These are phyloP conservation scores for Cladosporium sp. DNA, from an alignment of 2,329 filamentous ascomycete genomes.

Conservation along the genomic window DNA sequence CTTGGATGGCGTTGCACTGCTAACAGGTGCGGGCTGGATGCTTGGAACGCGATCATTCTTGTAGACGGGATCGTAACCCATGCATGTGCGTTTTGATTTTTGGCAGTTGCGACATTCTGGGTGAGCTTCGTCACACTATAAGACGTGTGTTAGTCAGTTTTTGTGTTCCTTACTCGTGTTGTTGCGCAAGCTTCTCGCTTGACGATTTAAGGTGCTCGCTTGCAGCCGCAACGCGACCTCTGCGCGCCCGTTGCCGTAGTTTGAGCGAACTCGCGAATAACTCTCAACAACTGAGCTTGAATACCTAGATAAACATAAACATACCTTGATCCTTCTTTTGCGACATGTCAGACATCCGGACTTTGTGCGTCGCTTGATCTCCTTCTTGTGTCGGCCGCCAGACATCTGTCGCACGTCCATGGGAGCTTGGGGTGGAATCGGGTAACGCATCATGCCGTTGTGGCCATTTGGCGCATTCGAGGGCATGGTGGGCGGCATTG, in stretches of 20 bases:
- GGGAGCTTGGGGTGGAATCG: slow-evolving; percentile 52
- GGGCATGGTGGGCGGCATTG: slow-evolving; percentile 27
- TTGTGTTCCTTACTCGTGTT: not conserved
- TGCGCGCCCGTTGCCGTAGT: slow-evolving; percentile 3
- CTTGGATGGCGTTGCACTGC: slow-evolving; percentile 3
- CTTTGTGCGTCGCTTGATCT: slow-evolving; percentile 70
- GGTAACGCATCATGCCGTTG: slow-evolving; percentile 52
- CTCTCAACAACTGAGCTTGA: not conserved
- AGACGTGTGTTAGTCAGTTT: slow-evolving; percentile 17
- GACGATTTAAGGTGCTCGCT: slow-evolving; percentile 19
- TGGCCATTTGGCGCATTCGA: slow-evolving; percentile 27
- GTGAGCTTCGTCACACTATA: slow-evolving; percentile 91
- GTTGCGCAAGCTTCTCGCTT: slow-evolving; percentile 18
- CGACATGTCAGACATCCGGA: slow-evolving; percentile 57
- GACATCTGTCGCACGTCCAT: slow-evolving; percentile 53
- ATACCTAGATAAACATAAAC: slow-evolving; percentile 33
- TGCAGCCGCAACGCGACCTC: slow-evolving; percentile 17
- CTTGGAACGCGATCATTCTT: slow-evolving; percentile 60
- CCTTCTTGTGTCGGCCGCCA: slow-evolving; percentile 66
- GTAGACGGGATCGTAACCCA: slow-evolving; percentile 86
- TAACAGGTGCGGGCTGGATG: slow-evolving; percentile 66
- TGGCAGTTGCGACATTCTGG: slow-evolving; percentile 88
- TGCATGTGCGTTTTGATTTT: slow-evolving; percentile 83
- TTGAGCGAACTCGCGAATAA: not conserved
- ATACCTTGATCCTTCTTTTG: slow-evolving; percentile 70